A percentile compares a stretch with the other conserved stretches of the same genome.
Evolutionary conservation across 2,329 filamentous ascomycete genomes (phyloP).

Genomic region (Claviceps digitariae): DNA sequence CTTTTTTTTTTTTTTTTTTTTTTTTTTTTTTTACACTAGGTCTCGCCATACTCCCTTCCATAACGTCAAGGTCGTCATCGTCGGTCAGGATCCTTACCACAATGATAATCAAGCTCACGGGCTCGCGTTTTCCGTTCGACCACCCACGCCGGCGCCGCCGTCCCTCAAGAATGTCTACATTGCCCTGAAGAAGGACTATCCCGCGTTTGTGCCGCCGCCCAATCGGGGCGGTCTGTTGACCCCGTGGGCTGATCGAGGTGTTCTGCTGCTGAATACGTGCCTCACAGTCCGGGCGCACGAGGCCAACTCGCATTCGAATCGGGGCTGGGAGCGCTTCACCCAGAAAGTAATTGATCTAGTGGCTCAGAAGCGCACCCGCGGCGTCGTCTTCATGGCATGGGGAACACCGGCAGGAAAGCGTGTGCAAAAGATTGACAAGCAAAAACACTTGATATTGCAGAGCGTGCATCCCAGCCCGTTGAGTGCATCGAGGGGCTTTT

Average conservation of each 20-base stretch:
- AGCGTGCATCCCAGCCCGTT: slow-evolving; percentile 90
- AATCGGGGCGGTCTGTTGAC: slow-evolving; percentile 72
- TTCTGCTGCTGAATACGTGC: slow-evolving; percentile 88
- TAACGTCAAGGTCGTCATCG: slow-evolving; percentile 80
- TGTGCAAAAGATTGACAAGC: slow-evolving; percentile 57
- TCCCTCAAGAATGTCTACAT: slow-evolving; percentile 92
- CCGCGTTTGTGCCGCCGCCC: slow-evolving; percentile 59
- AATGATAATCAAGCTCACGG: slow-evolving; percentile 92
- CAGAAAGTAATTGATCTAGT: slow-evolving; percentile 85
- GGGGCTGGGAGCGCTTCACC: slow-evolving; percentile 88
- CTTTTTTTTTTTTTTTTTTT: neutral
- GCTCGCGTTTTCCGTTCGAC: slow-evolving; percentile 85
- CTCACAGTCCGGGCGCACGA: slow-evolving; percentile 84
- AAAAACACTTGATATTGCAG: slow-evolving; percentile 69
- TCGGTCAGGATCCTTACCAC: slow-evolving; percentile 97
- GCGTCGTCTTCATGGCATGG: slow-evolving; percentile 95
- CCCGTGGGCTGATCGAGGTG: slow-evolving; percentile 86
- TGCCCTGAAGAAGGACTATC: slow-evolving; percentile 78
- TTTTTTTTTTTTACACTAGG: neutral
- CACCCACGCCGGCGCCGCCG: slow-evolving; percentile 76
- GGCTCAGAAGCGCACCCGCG: slow-evolving; percentile 57
- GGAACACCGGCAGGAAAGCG: slow-evolving; percentile 72
- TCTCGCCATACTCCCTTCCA: slow-evolving; percentile 70
- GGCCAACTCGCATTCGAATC: slow-evolving; percentile 71
- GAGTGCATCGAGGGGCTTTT: slow-evolving; percentile 71